Base-by-base conservation (phyloP, 2,329 filamentous ascomycete species). In the Mariannaea sp. region DNA sequence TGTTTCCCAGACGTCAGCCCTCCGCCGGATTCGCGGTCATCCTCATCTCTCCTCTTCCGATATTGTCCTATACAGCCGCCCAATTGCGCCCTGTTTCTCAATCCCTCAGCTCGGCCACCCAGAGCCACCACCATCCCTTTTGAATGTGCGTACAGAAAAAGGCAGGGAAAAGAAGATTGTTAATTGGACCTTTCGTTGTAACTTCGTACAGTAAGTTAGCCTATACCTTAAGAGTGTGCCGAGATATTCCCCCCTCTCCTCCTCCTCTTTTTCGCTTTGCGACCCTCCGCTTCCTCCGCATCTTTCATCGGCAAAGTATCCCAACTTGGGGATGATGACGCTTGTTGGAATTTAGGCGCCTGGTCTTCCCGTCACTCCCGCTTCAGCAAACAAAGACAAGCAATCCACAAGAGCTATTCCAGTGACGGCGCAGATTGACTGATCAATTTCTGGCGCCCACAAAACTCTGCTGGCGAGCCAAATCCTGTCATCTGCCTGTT, bases 331-430 rank as follows among this genome's bases (percentile, higher is more conserved):
- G 16, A 29, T 41, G 39, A 36, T 26, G 30, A 30, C n/a, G 30
- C n/a, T n/a, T n/a, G n/a, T n/a, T n/a, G 33, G 43, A 29, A 36
- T 42, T 42, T 39, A 29, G 26, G 38, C 44, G 50, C 30, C 29
- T 32, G 39, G 27, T 32, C 17, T 24, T 33, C 46, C 39, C 39
- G 51, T 44, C 39, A 49, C 41, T 53, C 51, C 51, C 51, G 51
- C 40, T 30, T 10, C 32, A 38, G 43, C 14, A 17, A 12, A n/a
- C n/a, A 16, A 22, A 43, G 30, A 24, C n/a, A 13, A 8, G 20
- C 42, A n/a, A n/a, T 35, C 42, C 48, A 51, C 48, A 32, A 16
- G 14, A 41, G 13, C 20, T 8, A 35, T 16, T 3, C 13, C 20
- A 52, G 26, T 49, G 50, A 48, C 38, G 50, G 22, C 17, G 30